These are phyloP conservation scores for Sporothrix variecibatus DNA, from an alignment of 2,329 filamentous ascomycete species.

Conservation along the genomic window DNA sequence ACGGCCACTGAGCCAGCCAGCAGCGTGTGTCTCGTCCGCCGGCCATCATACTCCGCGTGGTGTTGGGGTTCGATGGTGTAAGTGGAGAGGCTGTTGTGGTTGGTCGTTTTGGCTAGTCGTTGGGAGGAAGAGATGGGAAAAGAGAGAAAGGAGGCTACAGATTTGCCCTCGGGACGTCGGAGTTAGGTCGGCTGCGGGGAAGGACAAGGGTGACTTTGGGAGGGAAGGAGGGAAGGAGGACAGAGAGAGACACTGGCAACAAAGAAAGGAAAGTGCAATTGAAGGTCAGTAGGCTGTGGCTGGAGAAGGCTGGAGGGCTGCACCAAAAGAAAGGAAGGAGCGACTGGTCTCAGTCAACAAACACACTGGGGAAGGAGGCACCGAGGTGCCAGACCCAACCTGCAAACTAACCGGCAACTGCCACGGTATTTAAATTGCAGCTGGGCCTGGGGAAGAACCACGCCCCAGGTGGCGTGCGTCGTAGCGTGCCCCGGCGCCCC, in stretches of 20 bases:
- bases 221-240: neutral
- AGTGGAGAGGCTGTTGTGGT: neutral
- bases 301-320: conserved; percentile 11
- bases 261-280: neutral
- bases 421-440: conserved; percentile 20
- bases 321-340: neutral
- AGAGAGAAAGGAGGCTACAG: neutral
- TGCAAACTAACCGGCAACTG: conserved; percentile 25
- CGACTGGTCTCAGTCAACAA: neutral
- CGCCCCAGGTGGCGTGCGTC: neutral
- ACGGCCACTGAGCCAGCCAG: neutral
- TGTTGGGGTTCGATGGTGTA: neutral
- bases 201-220: neutral
- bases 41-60: conserved; percentile 22
- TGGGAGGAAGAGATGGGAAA: neutral
- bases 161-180: conserved; percentile 24
- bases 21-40: neutral
- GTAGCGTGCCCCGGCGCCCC: neutral
- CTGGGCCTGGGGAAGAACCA: neutral
- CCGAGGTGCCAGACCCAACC: neutral
- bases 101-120: neutral
- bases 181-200: conserved; percentile 17
- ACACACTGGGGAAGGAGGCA: conserved; percentile 19
- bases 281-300: neutral
- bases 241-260: neutral